Base-by-base conservation (phyloP, 2,329 filamentous ascomycete species). In the Pestalotiopsis sp. region DNA sequence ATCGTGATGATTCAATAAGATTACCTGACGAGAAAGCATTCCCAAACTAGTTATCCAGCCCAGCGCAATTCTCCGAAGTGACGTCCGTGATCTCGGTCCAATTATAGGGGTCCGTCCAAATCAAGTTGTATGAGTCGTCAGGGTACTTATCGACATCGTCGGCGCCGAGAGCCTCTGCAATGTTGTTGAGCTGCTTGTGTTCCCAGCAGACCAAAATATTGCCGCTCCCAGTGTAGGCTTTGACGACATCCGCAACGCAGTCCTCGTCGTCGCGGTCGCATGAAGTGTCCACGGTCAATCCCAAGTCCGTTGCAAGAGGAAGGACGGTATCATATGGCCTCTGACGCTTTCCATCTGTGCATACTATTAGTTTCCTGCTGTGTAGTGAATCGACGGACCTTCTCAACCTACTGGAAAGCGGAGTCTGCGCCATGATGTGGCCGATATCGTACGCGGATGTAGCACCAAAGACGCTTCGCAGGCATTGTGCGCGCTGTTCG, bases 171-270 rank as follows among this genome's bases (percentile, higher is more conserved):
- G 80, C 78, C 70, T 85, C 72, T 2, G 82, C 84, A 72, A 91
- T 86, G 70, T 87, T 81, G 41, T 81, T 83, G 62, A 90, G 76
- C 20, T 80, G 78, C 65, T 83, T 80, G 74, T 91, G 89, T 73
- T 90, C 85, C 88, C 88, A 90, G 79, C 82, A 89, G 69, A 91
- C 86, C 59, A 91, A 76, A 61, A 91, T 86, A 71, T 91, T 91
- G 1, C 86, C 87, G 0, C 75, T 68, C 0, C 86, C 85, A 0
- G 73, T 68, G 69, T 88, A 89, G 5, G 72, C 71, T 1, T 85
- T 72, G 1, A 90, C 83, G 0, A 80, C 80, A 4, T 87, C 76
- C 25, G 81, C 80, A 20, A 90, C 89, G 69, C 89, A 90, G 5
- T 83, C 77, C 5, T 80, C 71, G 70, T 91, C 86, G 69, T 89